phyloP scores from a whole-genome alignment of 2,329 filamentous ascomycete species.

The Escovopsis sp. region DNA sequence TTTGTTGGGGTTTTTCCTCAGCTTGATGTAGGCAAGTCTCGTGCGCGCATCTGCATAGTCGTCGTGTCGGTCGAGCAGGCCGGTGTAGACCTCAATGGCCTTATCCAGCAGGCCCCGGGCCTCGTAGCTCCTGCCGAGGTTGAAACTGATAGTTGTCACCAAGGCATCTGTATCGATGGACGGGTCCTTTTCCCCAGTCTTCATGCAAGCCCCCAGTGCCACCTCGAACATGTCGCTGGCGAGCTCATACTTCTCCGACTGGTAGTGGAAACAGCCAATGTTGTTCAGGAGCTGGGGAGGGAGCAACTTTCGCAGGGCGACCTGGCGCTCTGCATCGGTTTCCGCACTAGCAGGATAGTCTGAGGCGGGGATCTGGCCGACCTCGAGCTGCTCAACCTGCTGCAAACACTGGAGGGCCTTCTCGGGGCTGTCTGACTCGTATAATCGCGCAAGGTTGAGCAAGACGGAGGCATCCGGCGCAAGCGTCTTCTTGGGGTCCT shows the following conservation, averaged over 20 bases:
- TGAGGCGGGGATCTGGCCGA: slow-evolving; percentile 60
- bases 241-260: slow-evolving; percentile 63
- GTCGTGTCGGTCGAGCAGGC: slow-evolving; percentile 65
- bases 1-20: slow-evolving; percentile 66
- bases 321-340: slow-evolving; percentile 45
- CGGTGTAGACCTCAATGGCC: slow-evolving; percentile 78
- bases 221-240: slow-evolving; percentile 84
- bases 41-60: slow-evolving; percentile 90
- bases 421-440: slow-evolving; percentile 73
- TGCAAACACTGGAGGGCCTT: slow-evolving; percentile 84
- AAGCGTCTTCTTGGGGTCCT: slow-evolving; percentile 75
- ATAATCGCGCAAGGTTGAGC: slow-evolving; percentile 80
- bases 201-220: slow-evolving; percentile 77
- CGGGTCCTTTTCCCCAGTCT: slow-evolving; percentile 60
- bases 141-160: slow-evolving; percentile 93
- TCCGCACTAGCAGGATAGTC: slow-evolving; percentile 42
- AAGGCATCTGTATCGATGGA: slow-evolving; percentile 77
- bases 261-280: slow-evolving; percentile 90
- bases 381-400: slow-evolving; percentile 81
- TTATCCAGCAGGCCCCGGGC: slow-evolving; percentile 66
- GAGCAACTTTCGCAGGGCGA: slow-evolving; percentile 57
- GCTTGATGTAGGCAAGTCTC: slow-evolving; percentile 76
- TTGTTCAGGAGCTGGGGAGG: slow-evolving; percentile 92
- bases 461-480: slow-evolving; percentile 74
- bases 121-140: slow-evolving; percentile 87